Percentiles rank a stretch among this genome's conserved stretches.
These are phyloP conservation scores for Neonectria magnoliae DNA, from an alignment of 2,329 filamentous ascomycete genomes.

Conservation along the genomic window DNA sequence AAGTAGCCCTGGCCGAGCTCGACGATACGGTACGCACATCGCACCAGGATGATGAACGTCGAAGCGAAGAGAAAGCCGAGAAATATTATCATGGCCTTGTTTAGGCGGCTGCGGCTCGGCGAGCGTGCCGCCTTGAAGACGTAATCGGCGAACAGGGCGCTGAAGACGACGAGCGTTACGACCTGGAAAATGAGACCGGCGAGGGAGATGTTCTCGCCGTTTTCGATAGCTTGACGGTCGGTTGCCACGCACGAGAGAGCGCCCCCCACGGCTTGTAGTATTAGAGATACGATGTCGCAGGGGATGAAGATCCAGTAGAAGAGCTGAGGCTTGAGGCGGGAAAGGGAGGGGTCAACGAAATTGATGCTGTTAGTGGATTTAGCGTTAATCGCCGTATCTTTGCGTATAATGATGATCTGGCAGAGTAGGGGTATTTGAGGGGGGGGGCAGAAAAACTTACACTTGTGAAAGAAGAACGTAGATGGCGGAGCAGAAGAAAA, in stretches of 20 bases:
- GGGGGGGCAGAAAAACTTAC: constrained; percentile 25
- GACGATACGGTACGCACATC: constrained; percentile 67
- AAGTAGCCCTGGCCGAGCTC: constrained; percentile 67
- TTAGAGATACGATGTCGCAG: constrained; percentile 61
- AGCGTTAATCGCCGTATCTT: constrained; percentile 3
- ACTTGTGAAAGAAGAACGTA: constrained; percentile 44
- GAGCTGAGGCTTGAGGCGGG: constrained; percentile 33
- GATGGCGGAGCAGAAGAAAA: constrained; percentile 44
- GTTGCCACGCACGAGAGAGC: constrained; percentile 53
- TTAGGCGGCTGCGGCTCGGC: constrained; percentile 41
- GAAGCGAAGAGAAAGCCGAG: constrained; percentile 59
- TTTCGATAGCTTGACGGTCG: constrained; percentile 41
- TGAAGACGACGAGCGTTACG: constrained; percentile 58
- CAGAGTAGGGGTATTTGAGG: background rate
- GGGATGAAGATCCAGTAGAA: constrained; percentile 48
- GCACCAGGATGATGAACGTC: constrained; percentile 65
- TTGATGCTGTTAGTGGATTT: constrained; percentile 31
- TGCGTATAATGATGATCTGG: background rate
- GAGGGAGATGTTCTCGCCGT: constrained; percentile 60
- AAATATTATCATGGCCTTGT: constrained; percentile 58
- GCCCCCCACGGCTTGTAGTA: constrained; percentile 63
- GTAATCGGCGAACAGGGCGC: constrained; percentile 54
- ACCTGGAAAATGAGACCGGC: constrained; percentile 63
- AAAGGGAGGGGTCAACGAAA: constrained; percentile 35
- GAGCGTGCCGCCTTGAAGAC: constrained; percentile 45